Evolutionary conservation across 257 asterid species (phyloP).

Genomic region (Przewalskia tangutica): DNA sequence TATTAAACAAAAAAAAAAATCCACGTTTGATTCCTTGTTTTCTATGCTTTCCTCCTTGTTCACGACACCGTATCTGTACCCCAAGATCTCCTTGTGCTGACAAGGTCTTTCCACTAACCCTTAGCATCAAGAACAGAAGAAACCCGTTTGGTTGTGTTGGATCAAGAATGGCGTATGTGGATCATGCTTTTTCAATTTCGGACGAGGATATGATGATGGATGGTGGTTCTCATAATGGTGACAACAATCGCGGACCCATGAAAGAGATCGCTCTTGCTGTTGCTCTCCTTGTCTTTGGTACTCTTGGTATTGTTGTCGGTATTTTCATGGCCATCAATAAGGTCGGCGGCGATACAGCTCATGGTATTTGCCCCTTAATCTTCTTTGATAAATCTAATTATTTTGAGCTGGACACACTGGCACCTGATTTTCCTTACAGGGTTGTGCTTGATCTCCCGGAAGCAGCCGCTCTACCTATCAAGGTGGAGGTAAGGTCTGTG

Average conservation of each 20-base stretch:
- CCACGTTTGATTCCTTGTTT: neutral
- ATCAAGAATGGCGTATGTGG: slow-evolving; percentile 82
- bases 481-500: too few species aligned
- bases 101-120: neutral
- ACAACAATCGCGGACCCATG: slow-evolving; percentile 75
- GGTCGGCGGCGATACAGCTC: slow-evolving; percentile 94
- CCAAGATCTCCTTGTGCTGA: neutral
- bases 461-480: too few species aligned
- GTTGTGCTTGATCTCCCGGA: neutral
- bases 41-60: neutral
- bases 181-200: slow-evolving; percentile 95
- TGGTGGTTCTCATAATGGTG: slow-evolving; percentile 41
- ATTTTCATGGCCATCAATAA: slow-evolving; percentile 65
- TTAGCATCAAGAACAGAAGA: neutral
- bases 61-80: neutral
- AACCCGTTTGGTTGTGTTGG: neutral
- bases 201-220: slow-evolving; percentile 97
- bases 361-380: slow-evolving; percentile 33
- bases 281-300: slow-evolving; percentile 77
- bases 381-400: neutral
- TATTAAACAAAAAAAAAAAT: neutral
- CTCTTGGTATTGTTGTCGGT: slow-evolving; percentile 63
- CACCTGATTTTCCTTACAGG: neutral
- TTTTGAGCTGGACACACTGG: neutral
- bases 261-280: slow-evolving; percentile 97